Base-by-base conservation (phyloP, 306 rosid genomes). In the Fragaria nilgerrensis region DNA sequence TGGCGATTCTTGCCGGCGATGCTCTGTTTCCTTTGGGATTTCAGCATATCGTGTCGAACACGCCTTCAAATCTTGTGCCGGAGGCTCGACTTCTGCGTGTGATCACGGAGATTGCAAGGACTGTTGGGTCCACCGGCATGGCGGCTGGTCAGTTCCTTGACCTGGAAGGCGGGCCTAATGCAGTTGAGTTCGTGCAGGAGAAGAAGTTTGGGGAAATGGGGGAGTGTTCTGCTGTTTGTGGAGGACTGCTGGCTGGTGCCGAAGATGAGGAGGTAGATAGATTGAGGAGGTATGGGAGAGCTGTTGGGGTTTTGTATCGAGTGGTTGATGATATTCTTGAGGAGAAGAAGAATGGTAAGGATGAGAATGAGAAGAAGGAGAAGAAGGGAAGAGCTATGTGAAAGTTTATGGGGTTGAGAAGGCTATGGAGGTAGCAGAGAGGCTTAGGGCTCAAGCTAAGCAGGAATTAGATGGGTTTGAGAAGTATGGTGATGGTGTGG, bases 121-220 rank as follows among this genome's bases (percentile, higher is more conserved):
- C 93, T 20, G 98, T 92, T 4, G 98, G 97, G 55, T 95, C 97
- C 76, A 88, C 92, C 0, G 97, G 98, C 63, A 95, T 95, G 98
- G 98, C 98, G 1, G 98, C 98, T 0, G 98, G 97, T 78, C 97
- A 95, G 82, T 90, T 92, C 82, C 86, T 90, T 9, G 98, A 95
- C 83, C 96, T 92, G 8, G 90, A 90, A 76, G 97, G 97, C 1
- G 89, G 87, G 2, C 86, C 96, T 3, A 82, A 86, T 68, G 87
- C 89, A 1, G 80, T 92, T 17, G 97, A 88, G 75, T 90, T 90
- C 5, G 90, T 89, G 77, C 96, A 90, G 69, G 97, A 95, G 63
- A 95, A 92, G 87, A 95, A 95, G 87, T 95, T 81, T 34, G 98
- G 98, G n/a, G 98, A 90, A 84, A 87, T 95, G 96, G 86, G 92